A percentile compares a stretch with the other conserved stretches of the same genome.
phyloP scores from a whole-genome alignment of 1,284 basidiomycete genomes.

The Wallemia hederae region DNA sequence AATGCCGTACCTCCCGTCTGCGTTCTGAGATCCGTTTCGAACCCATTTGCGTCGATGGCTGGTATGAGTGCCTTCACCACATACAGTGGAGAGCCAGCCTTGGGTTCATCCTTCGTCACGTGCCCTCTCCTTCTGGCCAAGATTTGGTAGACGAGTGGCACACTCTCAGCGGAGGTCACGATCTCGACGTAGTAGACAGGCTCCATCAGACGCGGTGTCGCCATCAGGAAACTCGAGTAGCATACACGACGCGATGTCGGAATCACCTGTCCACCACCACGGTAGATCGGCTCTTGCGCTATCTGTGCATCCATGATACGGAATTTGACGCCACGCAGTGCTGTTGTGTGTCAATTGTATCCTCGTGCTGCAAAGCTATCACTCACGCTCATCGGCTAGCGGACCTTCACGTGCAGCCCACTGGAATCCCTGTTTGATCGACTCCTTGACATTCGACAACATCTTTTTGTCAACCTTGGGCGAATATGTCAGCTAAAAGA shows the following conservation, averaged over 20 bases:
- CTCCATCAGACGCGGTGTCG: constrained; percentile 72
- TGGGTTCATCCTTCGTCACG: constrained; percentile 88
- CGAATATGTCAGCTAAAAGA: neutral
- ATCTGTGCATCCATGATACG: constrained; percentile 69
- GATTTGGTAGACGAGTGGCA: constrained; percentile 89
- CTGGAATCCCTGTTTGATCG: constrained; percentile 96
- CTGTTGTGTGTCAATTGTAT: constrained; percentile 11
- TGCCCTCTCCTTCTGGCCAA: constrained; percentile 86
- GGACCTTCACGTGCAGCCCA: constrained; percentile 96
- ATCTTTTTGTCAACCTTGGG: constrained; percentile 71
- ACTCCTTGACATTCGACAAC: constrained; percentile 63
- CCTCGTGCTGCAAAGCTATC: too few relatives aligned
- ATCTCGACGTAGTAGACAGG: constrained; percentile 97
- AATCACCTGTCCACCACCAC: constrained; percentile 93
- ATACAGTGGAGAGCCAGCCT: constrained; percentile 85
- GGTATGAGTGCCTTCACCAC: constrained; percentile 93
- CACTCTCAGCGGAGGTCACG: constrained; percentile 90
- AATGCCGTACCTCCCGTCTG: constrained; percentile 95
- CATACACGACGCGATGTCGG: constrained; percentile 89
- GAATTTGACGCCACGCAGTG: constrained; percentile 96
- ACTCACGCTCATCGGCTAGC: constrained; percentile 87
- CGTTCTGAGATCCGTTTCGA: constrained; percentile 89
- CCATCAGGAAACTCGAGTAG: constrained; percentile 97
- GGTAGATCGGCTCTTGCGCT: constrained; percentile 81
- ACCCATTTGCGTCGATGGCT: constrained; percentile 93